Percentiles rank a stretch among this genome's conserved stretches.
These are phyloP conservation scores for Heracleum sosnowskyi DNA, from an alignment of 129 eudicot genomes.

Conservation along the genomic window DNA sequence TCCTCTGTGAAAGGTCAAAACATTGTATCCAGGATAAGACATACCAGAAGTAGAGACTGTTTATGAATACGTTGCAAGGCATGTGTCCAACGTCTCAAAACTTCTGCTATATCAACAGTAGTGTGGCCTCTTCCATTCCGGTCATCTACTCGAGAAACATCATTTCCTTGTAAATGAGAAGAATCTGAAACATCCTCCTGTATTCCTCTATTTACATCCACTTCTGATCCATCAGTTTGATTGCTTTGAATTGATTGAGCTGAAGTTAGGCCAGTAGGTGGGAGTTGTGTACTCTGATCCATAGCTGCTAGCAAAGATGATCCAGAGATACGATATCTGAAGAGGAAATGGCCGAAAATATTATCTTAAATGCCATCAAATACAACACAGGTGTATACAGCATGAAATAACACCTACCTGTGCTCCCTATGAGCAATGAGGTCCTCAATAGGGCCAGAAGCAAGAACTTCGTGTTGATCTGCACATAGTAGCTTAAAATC, in stretches of 20 bases:
- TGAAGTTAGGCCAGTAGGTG: constrained; percentile 36
- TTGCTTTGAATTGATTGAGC: constrained; percentile 38
- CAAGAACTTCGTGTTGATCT: constrained; percentile 99
- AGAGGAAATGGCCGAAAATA: constrained; percentile 16
- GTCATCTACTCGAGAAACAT: constrained; percentile 64
- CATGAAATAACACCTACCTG: constrained; percentile 61
- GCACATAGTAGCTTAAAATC: constrained; percentile 9
- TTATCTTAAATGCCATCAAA: constrained; percentile 8
- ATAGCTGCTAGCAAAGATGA: constrained; percentile 89
- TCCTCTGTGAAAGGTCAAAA: neutral
- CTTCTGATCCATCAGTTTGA: constrained; percentile 53
- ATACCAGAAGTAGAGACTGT: constrained; percentile 87
- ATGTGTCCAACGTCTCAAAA: constrained; percentile 97
- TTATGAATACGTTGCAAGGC: constrained; percentile 97
- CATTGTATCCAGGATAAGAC: neutral
- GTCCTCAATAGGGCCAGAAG: constrained; percentile 99
- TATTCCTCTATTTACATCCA: constrained; percentile 33
- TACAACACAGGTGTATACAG: constrained; percentile 3
- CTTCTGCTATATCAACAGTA: constrained; percentile 93
- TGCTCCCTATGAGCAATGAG: constrained; percentile 98
- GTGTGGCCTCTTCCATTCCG: constrained; percentile 79
- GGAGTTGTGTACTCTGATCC: constrained; percentile 72
- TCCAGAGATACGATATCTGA: constrained; percentile 96
- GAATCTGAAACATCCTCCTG: constrained; percentile 24
- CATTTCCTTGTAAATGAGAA: constrained; percentile 42